Conservation (phyloP, 2,329 filamentous ascomycete genomes). For the Dothiorella sarmentorum region DNA sequence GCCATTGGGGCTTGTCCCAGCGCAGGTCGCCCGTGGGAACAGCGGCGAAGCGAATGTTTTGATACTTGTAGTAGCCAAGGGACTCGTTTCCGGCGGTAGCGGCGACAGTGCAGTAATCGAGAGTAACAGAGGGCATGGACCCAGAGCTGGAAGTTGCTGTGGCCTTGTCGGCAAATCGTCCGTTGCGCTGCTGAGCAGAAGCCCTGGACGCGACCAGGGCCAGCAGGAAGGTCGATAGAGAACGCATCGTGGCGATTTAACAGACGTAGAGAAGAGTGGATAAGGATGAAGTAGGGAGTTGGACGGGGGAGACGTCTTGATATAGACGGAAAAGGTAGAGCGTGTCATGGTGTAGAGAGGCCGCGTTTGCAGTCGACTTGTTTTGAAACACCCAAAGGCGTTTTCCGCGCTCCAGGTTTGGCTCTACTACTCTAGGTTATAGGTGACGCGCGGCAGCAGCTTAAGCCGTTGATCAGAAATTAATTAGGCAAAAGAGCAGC, state of each 20-base stretch:
- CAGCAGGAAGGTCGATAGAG: background rate
- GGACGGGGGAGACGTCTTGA: background rate
- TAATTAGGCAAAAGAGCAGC: background rate
- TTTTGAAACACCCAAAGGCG: background rate
- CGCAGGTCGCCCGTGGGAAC: constrained; percentile 42
- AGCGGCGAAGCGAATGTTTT: constrained; percentile 46
- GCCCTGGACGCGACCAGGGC: background rate
- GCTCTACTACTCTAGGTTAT: background rate
- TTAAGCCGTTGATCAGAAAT: background rate
- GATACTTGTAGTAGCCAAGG: constrained; percentile 38
- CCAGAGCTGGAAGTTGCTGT: background rate
- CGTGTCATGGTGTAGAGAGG: constrained; percentile 2
- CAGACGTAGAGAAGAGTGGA: background rate
- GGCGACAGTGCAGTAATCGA: constrained; percentile 30
- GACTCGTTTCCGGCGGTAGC: constrained; percentile 24
- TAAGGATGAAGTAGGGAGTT: background rate
- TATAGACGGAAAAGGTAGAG: constrained; percentile 11
- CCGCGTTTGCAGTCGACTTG: background rate
- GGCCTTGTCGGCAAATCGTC: too few relatives aligned
- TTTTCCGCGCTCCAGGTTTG: background rate
- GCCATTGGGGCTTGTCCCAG: constrained; percentile 41
- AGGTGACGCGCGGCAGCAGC: background rate
- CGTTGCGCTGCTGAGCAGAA: too few relatives aligned
- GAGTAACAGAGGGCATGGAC: constrained; percentile 24
- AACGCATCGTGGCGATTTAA: background rate